These are phyloP conservation scores for Ophiocordyceps polyrhachis-furcata DNA, from an alignment of 2,329 filamentous ascomycete species.

Conservation along the genomic window DNA sequence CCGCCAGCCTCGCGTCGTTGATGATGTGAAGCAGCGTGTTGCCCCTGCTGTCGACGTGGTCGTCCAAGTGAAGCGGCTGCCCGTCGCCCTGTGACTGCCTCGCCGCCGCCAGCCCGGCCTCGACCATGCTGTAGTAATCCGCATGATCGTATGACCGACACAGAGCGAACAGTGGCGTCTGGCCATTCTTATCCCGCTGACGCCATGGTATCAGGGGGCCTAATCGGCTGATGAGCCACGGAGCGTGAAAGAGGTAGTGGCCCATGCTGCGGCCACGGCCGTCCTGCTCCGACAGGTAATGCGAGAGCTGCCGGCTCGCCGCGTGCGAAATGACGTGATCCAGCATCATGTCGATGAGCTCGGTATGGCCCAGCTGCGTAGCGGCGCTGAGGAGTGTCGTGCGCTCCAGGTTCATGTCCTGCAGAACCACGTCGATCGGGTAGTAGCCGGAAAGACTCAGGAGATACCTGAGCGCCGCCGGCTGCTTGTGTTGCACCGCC, in stretches of 20 bases:
- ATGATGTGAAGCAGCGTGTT: constrained; percentile 95
- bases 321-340: constrained; percentile 45
- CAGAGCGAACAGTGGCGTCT: constrained; percentile 90
- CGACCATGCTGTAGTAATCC: constrained; percentile 75
- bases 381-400: constrained; percentile 81
- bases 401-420: constrained; percentile 76
- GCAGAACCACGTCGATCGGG: constrained; percentile 48
- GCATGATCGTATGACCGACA: constrained; percentile 91
- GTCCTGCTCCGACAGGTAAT: constrained; percentile 63
- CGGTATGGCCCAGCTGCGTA: constrained; percentile 62
- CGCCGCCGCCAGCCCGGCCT: constrained; percentile 58
- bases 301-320: constrained; percentile 34
- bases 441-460: constrained; percentile 63
- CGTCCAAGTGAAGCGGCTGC: constrained; percentile 69
- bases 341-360: constrained; percentile 58
- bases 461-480: constrained; percentile 59
- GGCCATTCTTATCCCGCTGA: constrained; percentile 84
- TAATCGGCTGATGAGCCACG: constrained; percentile 57
- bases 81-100: constrained; percentile 57
- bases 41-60: constrained; percentile 81
- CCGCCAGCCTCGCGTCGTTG: constrained; percentile 61
- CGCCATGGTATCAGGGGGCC: constrained; percentile 71
- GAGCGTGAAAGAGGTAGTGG: constrained; percentile 93
- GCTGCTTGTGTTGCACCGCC: constrained; percentile 56
- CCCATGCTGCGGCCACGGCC: constrained; percentile 72